Evolutionary conservation across 345 rosid genomes (phyloP).

Genomic region (Sonneratia caseolaris): DNA sequence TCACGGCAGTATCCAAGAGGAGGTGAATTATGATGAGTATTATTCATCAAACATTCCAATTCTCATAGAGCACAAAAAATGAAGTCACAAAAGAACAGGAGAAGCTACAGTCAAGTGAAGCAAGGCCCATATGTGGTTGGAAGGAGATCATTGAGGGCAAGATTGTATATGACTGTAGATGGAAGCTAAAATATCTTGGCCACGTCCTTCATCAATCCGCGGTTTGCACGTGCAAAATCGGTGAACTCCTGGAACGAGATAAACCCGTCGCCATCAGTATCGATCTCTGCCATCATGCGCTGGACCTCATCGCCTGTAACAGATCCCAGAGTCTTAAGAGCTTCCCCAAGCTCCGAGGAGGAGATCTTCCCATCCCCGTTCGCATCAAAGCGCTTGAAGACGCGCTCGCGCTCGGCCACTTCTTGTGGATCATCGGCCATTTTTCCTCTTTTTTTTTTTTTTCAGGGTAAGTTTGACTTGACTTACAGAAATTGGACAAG

Average conservation of each 20-base stretch:
- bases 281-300: conserved; percentile 90
- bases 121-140: neutral
- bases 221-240: conserved; percentile 60
- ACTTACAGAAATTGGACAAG: neutral
- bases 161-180: neutral
- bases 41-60: neutral
- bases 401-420: conserved; percentile 43
- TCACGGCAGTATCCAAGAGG: neutral
- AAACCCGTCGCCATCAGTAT: conserved; percentile 78
- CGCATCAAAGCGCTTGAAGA: conserved; percentile 76
- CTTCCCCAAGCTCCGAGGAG: conserved; percentile 61
- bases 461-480: neutral
- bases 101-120: neutral
- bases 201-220: conserved; percentile 77
- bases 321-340: conserved; percentile 56
- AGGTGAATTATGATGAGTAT: neutral
- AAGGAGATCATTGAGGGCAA: neutral
- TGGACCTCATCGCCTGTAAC: conserved; percentile 50
- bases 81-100: neutral
- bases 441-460: neutral
- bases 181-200: conserved; percentile 55
- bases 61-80: neutral
- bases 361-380: conserved; percentile 87
- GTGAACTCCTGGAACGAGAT: conserved; percentile 64
- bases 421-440: conserved; percentile 55